A percentile compares a stretch with the other conserved stretches of the same genome.
These are phyloP conservation scores for Dryas octopetala DNA, from an alignment of 306 rosid genomes.

Conservation along the genomic window DNA sequence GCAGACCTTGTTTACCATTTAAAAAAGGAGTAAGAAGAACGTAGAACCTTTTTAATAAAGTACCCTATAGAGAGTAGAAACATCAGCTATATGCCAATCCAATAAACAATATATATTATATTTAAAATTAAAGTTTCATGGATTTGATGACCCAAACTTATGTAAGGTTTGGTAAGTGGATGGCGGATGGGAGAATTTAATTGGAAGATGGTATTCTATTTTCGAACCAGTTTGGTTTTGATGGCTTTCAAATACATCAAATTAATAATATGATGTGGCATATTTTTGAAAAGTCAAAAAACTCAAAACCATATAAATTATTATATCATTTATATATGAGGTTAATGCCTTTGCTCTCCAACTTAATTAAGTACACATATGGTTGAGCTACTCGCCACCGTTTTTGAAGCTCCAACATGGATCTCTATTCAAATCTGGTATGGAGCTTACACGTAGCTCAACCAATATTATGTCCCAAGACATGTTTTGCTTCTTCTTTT, in stretches of 20 bases:
- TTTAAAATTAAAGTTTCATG: no score
- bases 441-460: background rate
- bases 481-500: background rate
- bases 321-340: background rate
- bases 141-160: background rate
- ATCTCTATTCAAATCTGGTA: background rate
- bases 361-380: background rate
- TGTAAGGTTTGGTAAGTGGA: background rate
- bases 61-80: no score
- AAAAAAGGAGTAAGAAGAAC: no score
- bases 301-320: background rate
- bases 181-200: background rate
- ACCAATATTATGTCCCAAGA: background rate
- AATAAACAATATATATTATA: no score
- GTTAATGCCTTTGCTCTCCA: background rate
- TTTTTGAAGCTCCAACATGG: background rate
- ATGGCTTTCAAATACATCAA: background rate
- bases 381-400: slow-evolving; percentile 21
- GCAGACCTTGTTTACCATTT: no score
- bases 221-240: background rate
- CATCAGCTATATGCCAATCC: no score
- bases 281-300: background rate
- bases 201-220: background rate
- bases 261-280: background rate
- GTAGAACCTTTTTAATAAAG: no score